Base-by-base conservation (phyloP, 768 basidiomycete genomes). In the Pisolithus orientalis region DNA sequence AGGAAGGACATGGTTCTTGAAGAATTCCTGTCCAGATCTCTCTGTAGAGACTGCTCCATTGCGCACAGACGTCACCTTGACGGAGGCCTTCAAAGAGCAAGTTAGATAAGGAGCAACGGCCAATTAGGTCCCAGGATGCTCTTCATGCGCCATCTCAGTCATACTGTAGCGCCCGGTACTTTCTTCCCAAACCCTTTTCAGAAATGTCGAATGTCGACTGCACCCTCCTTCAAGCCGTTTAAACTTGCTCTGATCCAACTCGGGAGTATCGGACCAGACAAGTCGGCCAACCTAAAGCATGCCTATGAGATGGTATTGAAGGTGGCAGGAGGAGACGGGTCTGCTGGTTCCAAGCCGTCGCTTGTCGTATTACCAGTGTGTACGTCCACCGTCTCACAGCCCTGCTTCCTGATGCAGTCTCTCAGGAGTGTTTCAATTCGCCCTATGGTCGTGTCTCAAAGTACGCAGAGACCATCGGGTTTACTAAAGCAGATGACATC, bases 201-300 rank as follows among this genome's bases (percentile, higher is more conserved):
- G 7, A 43, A 38, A 44, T 59, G 56, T 56, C 39, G 59, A 27
- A 69, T 70, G 67, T 59, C 63, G 49, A 57, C 57, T 29, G 50
- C 53, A 2, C 74, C 76, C 0, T 52, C 70, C 2, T 76, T 90
- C 66, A 84, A 80, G 59, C 76, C 83, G 2, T 97, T 97, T 70
- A 85, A 77, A 17, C 77, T 99, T 50, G 92, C 94, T 0, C 76
- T 97, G 44, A 81, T 97, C 52, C 96, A 99, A 67, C 80, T 99
- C 4, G 91, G 91, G n/a, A 72, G 73, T 49, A 72, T 90, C 34
- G 78, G 83, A 17, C 58, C 77, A 1, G 79, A 67, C 56, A 98
- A 97, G 70, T 57, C 73, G 0, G 78, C 77, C 14, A 98, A 97
- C 66, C 75, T 99, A 52, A 75, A 72, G 43, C 89, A 92, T 77